Evolutionary conservation across 2,329 filamentous ascomycete genomes (phyloP), one percentile per base, ranked within the genome.

Genomic region (Fusarium beomiforme): DNA sequence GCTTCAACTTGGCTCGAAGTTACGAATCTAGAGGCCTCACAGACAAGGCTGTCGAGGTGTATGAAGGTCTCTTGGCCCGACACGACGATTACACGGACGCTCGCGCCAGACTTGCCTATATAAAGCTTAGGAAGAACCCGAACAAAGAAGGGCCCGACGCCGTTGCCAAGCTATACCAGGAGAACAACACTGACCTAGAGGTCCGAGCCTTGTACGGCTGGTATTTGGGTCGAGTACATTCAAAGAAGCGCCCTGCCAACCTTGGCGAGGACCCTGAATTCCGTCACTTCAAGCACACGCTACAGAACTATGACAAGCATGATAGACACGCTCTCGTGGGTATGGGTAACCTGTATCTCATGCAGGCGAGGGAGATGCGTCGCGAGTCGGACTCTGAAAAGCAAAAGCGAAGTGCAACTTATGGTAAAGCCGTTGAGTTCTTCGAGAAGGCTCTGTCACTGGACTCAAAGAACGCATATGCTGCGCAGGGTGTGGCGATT

Each of bases 371-470:
- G 74, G 97, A 99, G 80, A 98, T 98, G 94, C 92, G 93, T 33
- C 90, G 95, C 54, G 93, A 96, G 68, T 93, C 93, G 1, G 96
- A 98, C 12, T 87, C 90, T 65, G 95, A 99, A 66, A 97, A 93
- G 82, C 92, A 97, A 76, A 97, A 97, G 84, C 91, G 95, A 57
- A 92, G 91, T 62, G 93, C 92, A 74, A 92, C 90, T 68, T 99
- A 98, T 79, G 90, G 91, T 78, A 94, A 95, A 73, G 95, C 96
- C 0, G 95, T 98, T 14, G 97, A 99, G 79, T 99, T 99, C 82
- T 99, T 98, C 76, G 96, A 98, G 79, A 99, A 99, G 83, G 95
- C 95, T 8, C 85, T 99, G 24, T 94, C 97, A 70, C 85, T 99
- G n/a, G 96, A 99, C 77, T 91, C 94, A 1, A 94, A 92, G 83